Conservation (phyloP, 495 filamentous ascomycete genomes). For the Bombardia bombarda region DNA sequence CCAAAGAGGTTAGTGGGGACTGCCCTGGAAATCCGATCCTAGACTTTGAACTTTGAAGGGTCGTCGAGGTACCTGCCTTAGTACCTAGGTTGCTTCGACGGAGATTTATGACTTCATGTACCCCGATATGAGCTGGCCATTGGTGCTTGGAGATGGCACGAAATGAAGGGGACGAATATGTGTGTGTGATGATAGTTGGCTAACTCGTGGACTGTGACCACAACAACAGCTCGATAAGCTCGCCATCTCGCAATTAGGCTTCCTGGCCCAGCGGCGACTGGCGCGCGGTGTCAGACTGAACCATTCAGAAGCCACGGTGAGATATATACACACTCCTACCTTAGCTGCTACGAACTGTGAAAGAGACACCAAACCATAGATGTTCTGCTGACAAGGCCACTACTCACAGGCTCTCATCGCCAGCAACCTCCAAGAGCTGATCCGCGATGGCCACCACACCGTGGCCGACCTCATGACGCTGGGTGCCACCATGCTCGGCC, state of each 20-base stretch:
- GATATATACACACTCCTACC: conserved; percentile 17
- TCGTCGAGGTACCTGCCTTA: too few relatives aligned
- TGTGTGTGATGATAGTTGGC: conserved; percentile 2
- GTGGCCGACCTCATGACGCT: conserved; percentile 91
- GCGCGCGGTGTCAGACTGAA: conserved; percentile 86
- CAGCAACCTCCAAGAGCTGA: conserved; percentile 86
- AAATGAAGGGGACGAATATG: too few relatives aligned
- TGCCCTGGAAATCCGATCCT: too few relatives aligned
- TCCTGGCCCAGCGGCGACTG: conserved; percentile 80
- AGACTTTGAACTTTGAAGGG: too few relatives aligned
- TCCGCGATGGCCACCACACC: conserved; percentile 90
- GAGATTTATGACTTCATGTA: too few relatives aligned
- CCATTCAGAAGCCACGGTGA: conserved; percentile 81
- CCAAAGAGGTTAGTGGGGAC: conserved; percentile 78
- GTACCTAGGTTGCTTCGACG: too few relatives aligned
- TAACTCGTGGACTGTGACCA: neutral
- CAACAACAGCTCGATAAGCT: conserved; percentile 83
- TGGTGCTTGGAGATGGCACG: too few relatives aligned
- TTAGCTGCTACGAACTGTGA: neutral
- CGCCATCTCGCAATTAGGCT: conserved; percentile 80
- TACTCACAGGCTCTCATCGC: conserved; percentile 92
- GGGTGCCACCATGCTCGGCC: conserved; percentile 86
- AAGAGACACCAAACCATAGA: conserved; percentile 34
- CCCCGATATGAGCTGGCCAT: neutral
- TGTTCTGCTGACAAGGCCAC: too few relatives aligned